A percentile compares a stretch with the other conserved stretches of the same genome.
phyloP scores from a whole-genome alignment of 305 asterid species.

The Striga hermonthica region DNA sequence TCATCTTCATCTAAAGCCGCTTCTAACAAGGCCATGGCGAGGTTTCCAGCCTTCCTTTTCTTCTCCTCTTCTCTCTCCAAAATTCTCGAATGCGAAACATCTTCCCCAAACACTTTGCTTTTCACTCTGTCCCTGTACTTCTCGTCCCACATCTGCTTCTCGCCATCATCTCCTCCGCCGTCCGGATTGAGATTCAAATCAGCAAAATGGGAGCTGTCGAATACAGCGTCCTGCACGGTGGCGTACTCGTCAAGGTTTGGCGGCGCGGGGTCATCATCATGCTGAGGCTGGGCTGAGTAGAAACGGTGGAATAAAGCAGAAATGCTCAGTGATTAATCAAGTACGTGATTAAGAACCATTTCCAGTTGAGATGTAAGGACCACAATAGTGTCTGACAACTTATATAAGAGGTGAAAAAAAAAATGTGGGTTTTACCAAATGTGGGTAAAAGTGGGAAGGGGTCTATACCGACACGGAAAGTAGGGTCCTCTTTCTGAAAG shows the following conservation, averaged over 20 bases:
- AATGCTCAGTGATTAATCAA: no score
- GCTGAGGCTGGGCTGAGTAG: slow-evolving; percentile 60
- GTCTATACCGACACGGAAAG: slow-evolving; percentile 95
- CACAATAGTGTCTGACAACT: no score
- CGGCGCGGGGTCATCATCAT: slow-evolving; percentile 38
- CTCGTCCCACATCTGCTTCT: slow-evolving; percentile 55
- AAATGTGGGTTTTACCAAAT: no score
- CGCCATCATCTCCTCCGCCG: slow-evolving; percentile 10
- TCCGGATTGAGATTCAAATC: slow-evolving; percentile 28
- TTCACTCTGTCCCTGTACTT: slow-evolving; percentile 68
- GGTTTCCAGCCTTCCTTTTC: slow-evolving; percentile 59
- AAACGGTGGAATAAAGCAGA: slow-evolving; percentile 41
- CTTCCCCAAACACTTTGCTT: slow-evolving; percentile 62
- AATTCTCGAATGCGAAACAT: slow-evolving; percentile 41
- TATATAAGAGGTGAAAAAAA: no score
- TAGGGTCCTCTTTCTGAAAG: slow-evolving; percentile 96
- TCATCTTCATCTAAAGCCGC: slow-evolving; percentile 41
- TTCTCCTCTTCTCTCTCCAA: slow-evolving; percentile 61
- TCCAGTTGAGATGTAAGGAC: no score
- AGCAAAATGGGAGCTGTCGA: slow-evolving; percentile 62
- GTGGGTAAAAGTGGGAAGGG: no score
- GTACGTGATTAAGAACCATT: no score
- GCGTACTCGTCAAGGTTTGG: slow-evolving; percentile 43
- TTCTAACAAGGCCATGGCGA: slow-evolving; percentile 64
- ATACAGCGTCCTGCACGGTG: slow-evolving; percentile 43